A percentile compares a stretch with the other conserved stretches of the same genome.
phyloP scores from a whole-genome alignment of 2,329 filamentous ascomycete genomes.

The Scortechinia acanthostroma region DNA sequence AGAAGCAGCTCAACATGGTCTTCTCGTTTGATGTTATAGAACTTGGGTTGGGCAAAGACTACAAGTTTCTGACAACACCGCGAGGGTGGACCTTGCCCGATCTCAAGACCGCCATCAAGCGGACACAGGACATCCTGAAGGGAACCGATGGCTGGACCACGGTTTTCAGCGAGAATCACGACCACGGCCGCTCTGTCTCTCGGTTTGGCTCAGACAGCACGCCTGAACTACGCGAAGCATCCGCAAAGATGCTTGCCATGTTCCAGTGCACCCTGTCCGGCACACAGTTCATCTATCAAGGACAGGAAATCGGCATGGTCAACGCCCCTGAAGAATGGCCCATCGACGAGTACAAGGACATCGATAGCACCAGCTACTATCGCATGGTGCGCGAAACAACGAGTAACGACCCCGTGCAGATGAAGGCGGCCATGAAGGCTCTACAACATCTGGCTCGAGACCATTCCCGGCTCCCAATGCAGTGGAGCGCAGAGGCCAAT shows the following conservation, averaged over 20 bases:
- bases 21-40: conserved; percentile 63
- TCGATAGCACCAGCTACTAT: conserved; percentile 38
- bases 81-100: conserved; percentile 36
- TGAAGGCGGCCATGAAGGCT: no score
- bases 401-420: no score
- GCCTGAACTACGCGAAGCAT: conserved; percentile 26
- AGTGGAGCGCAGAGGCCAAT: conserved; percentile 55
- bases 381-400: no score
- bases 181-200: conserved; percentile 46
- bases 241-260: conserved; percentile 45
- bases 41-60: no score
- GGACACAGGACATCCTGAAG: conserved; percentile 41
- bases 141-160: conserved; percentile 52
- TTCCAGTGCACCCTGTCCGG: conserved; percentile 37
- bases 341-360: conserved; percentile 38
- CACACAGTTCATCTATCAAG: conserved; percentile 51
- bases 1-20: conserved; percentile 64
- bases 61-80: conserved; percentile 46
- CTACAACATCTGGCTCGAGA: conserved; percentile 46
- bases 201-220: conserved; percentile 39
- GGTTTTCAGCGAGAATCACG: conserved; percentile 57
- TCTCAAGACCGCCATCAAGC: conserved; percentile 35
- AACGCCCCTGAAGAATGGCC: conserved; percentile 40
- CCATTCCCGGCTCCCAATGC: conserved; percentile 66
- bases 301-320: conserved; percentile 53